phyloP scores from a whole-genome alignment of 179 eudicot genomes.

The Silene noctiflora region DNA sequence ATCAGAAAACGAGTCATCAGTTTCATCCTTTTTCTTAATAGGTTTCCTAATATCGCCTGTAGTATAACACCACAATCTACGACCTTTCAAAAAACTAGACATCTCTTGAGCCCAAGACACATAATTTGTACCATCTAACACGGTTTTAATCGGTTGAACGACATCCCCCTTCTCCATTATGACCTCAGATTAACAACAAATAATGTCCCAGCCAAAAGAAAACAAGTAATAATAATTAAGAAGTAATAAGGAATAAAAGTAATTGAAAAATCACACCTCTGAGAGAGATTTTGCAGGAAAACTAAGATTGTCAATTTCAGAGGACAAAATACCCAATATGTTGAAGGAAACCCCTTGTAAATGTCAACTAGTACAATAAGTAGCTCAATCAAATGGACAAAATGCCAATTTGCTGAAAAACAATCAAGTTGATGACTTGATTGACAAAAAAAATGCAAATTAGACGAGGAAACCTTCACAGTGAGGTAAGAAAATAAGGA shows the following conservation, averaged over 20 bases:
- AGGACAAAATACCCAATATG: no score
- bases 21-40: neutral
- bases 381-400: no score
- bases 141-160: neutral
- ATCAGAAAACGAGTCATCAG: neutral
- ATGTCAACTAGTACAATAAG: no score
- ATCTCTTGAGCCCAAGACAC: slow-evolving; percentile 14
- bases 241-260: neutral
- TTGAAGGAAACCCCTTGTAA: no score
- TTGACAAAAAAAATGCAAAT: no score
- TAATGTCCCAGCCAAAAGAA: neutral
- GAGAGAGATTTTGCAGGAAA: neutral
- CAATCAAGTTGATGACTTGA: no score
- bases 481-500: no score
- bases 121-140: slow-evolving; percentile 13
- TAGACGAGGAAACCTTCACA: no score
- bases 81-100: slow-evolving; percentile 17
- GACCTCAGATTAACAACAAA: neutral
- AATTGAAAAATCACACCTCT: neutral
- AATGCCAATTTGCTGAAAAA: no score
- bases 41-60: slow-evolving; percentile 8
- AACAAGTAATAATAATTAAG: neutral
- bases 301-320: no score
- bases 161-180: neutral
- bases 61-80: slow-evolving; percentile 8